These are phyloP conservation scores for Sclerotinia borealis DNA, from an alignment of 2,329 filamentous ascomycete species.

Conservation along the genomic window DNA sequence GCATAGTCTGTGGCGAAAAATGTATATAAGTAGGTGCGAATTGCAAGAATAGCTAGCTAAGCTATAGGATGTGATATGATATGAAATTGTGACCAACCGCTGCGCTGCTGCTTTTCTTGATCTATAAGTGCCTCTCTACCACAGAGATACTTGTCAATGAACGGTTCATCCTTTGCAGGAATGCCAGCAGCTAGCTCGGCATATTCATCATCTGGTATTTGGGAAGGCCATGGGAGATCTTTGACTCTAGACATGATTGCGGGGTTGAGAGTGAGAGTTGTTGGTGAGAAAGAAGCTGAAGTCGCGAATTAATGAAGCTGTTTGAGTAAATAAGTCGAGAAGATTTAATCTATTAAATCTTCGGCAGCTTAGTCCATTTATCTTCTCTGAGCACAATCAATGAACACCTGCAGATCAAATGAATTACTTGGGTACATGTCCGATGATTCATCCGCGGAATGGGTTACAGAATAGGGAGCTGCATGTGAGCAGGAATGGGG, in stretches of 20 bases:
- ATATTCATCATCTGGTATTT: conserved; percentile 49
- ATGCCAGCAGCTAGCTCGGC: conserved; percentile 50
- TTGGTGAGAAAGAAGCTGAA: neutral
- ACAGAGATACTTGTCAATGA: conserved; percentile 74
- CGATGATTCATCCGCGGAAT: neutral
- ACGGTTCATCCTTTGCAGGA: conserved; percentile 58
- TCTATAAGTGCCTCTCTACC: conserved; percentile 70
- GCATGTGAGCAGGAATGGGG: neutral
- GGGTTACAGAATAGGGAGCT: conserved; percentile 5
- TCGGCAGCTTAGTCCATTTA: neutral
- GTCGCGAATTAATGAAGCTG: neutral
- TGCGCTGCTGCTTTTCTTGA: conserved; percentile 76
- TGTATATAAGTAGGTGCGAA: conserved; percentile 24
- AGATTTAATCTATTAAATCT: too few relatives aligned
- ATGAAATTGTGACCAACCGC: conserved; percentile 48
- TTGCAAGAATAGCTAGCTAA: conserved; percentile 16
- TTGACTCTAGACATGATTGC: conserved; percentile 24
- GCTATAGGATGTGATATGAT: too few relatives aligned
- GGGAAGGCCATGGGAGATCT: conserved; percentile 28
- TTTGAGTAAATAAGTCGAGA: neutral
- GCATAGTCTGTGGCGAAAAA: conserved; percentile 48
- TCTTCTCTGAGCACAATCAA: neutral
- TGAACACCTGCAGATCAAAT: too few relatives aligned
- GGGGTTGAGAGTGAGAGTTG: neutral
- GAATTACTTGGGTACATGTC: neutral